Percentiles rank a stretch among this genome's conserved stretches.
Conservation (phyloP, 495 filamentous ascomycete species). For the Chaetomidium leptoderma region DNA sequence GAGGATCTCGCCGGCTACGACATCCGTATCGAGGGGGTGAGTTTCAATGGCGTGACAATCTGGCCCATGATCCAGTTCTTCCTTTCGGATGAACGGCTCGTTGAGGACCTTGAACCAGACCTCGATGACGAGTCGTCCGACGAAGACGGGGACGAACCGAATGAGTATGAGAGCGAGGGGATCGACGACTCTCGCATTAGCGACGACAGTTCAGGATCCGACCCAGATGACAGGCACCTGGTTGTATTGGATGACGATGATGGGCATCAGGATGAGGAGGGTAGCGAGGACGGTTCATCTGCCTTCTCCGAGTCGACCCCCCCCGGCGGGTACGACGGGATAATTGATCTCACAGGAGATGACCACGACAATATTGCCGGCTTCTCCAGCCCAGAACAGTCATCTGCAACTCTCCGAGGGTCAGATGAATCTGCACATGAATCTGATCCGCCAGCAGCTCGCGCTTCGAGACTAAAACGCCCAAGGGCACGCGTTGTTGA, state of each 20-base stretch:
- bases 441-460: not conserved
- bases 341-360: constrained; percentile 3
- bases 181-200: constrained; percentile 30
- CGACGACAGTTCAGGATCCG: constrained; percentile 4
- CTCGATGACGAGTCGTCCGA: constrained; percentile 3
- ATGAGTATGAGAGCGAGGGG: constrained; percentile 33
- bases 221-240: constrained; percentile 26
- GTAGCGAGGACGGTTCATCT: constrained; percentile 1
- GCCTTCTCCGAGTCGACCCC: not conserved
- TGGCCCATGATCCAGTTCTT: constrained; percentile 32
- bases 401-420: constrained; percentile 14
- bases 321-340: not conserved
- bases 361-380: constrained; percentile 7
- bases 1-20: not conserved
- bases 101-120: constrained; percentile 6
- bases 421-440: constrained; percentile 8
- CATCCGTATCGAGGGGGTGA: not conserved
- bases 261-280: not conserved
- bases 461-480: not conserved
- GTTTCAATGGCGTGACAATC: constrained; percentile 2
- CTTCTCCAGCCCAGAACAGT: constrained; percentile 29
- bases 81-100: not conserved
- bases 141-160: constrained; percentile 8
- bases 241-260: constrained; percentile 15
- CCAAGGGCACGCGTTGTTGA: constrained; percentile 14